Evolutionary conservation across 345 rosid genomes (phyloP).

Genomic region (Eucalyptus urophylla): DNA sequence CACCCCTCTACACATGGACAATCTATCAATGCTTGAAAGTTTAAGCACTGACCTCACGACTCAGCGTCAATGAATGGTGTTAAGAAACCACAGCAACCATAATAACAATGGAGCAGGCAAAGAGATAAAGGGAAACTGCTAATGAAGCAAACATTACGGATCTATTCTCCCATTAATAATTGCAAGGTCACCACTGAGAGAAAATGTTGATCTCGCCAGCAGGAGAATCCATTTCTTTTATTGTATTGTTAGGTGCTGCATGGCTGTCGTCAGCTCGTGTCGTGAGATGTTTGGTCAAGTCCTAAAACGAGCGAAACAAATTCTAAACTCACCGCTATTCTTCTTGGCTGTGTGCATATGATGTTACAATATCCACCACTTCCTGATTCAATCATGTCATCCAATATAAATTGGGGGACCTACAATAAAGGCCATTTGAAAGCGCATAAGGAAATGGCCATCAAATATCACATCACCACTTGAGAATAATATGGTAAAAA

Average conservation of each 20-base stretch:
- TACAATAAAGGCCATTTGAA: constrained; percentile 6
- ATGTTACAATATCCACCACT: constrained; percentile 73
- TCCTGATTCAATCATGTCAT: constrained; percentile 88
- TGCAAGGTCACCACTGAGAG: background rate
- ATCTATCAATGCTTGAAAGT: background rate
- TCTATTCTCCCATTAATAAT: background rate
- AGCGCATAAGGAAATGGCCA: background rate
- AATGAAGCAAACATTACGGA: background rate
- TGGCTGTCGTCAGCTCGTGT: no score
- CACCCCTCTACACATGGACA: background rate
- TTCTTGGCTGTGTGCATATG: constrained; percentile 92
- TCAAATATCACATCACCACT: background rate
- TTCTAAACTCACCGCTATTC: constrained; percentile 60
- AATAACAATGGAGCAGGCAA: background rate
- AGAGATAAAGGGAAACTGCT: background rate
- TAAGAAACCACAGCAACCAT: background rate
- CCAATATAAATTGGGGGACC: constrained; percentile 94
- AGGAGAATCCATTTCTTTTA: no score
- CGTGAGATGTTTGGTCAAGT: no score
- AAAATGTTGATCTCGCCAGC: background rate
- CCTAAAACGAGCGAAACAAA: background rate
- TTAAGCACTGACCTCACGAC: background rate
- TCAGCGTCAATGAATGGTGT: background rate
- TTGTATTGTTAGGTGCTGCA: no score
- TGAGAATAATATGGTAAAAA: background rate